phyloP scores from a whole-genome alignment of 345 rosid genomes.

The Sonneratia caseolaris region DNA sequence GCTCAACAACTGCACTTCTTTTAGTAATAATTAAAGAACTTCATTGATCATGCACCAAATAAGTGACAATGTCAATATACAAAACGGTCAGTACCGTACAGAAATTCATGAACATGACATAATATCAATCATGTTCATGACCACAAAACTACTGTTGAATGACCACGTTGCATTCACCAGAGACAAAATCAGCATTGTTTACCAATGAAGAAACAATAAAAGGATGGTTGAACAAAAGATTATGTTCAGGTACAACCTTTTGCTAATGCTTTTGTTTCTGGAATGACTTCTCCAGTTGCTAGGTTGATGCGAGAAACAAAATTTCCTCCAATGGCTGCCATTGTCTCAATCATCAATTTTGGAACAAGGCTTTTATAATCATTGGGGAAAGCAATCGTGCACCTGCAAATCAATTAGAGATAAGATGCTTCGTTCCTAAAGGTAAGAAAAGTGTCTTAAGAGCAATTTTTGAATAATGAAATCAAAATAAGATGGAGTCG shows the following conservation, averaged over 20 bases:
- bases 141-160: background rate
- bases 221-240: background rate
- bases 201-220: background rate
- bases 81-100: too few relatives aligned
- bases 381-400: conserved; percentile 89
- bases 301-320: conserved; percentile 79
- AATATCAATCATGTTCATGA: too few relatives aligned
- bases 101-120: too few relatives aligned
- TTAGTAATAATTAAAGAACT: too few relatives aligned
- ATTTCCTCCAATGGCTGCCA: conserved; percentile 61
- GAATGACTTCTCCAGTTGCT: conserved; percentile 83
- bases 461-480: conserved; percentile 1
- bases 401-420: conserved; percentile 39
- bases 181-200: background rate
- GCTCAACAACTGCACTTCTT: background rate
- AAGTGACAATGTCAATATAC: too few relatives aligned
- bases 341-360: conserved; percentile 70
- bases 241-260: conserved; percentile 42
- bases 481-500: background rate
- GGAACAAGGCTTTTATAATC: conserved; percentile 76
- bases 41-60: too few relatives aligned
- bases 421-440: background rate
- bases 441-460: background rate
- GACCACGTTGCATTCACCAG: background rate
- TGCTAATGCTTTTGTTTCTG: conserved; percentile 81